Conservation (phyloP, 2,329 filamentous ascomycete genomes). For the Pseudocercospora macadamiae region DNA sequence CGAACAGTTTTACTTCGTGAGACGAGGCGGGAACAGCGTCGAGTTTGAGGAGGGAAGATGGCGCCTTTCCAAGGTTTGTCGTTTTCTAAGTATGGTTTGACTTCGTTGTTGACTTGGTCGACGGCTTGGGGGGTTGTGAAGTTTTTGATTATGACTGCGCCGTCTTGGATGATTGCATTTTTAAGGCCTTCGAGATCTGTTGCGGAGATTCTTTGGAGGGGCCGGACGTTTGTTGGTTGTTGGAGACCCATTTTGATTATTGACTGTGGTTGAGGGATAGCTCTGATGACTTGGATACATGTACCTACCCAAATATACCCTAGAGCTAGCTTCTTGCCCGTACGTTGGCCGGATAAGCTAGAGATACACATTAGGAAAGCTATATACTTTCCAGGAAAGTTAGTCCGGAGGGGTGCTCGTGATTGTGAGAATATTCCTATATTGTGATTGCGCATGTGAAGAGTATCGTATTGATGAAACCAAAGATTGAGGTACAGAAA, state of each 20-base stretch:
- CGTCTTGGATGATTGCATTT: background rate
- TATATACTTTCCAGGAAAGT: background rate
- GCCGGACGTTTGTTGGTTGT: background rate
- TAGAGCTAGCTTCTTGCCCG: background rate
- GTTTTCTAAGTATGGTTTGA: background rate
- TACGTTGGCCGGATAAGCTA: background rate
- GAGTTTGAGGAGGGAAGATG: slow-evolving; percentile 5
- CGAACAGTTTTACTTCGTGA: slow-evolving; percentile 5
- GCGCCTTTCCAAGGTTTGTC: slow-evolving; percentile 9
- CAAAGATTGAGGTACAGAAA: too few species aligned
- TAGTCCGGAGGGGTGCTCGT: too few species aligned
- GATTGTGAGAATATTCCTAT: too few species aligned
- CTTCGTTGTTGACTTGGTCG: slow-evolving; percentile 5
- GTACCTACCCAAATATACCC: background rate
- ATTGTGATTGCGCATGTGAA: too few species aligned
- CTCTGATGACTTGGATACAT: background rate
- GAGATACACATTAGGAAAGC: background rate
- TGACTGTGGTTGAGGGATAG: background rate
- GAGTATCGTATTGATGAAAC: too few species aligned
- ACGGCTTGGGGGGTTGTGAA: background rate
- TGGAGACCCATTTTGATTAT: background rate
- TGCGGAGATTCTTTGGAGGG: background rate
- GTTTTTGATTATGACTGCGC: slow-evolving; percentile 6
- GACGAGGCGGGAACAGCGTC: background rate
- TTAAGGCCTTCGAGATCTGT: background rate